A percentile compares a stretch with the other conserved stretches of the same genome.
These are phyloP conservation scores for Camptophora hylomeconis DNA, from an alignment of 2,329 filamentous ascomycete genomes.

Conservation along the genomic window DNA sequence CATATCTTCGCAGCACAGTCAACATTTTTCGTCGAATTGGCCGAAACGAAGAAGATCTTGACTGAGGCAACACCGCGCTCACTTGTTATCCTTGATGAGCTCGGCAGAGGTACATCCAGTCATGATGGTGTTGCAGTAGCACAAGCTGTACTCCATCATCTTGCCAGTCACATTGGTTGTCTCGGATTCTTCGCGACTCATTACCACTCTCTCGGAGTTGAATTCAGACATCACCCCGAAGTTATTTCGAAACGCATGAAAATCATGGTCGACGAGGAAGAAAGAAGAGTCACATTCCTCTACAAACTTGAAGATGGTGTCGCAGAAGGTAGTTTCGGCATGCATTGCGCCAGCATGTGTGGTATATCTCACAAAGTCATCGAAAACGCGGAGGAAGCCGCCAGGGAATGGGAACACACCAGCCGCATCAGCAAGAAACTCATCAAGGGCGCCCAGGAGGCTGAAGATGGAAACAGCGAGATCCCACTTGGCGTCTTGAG, in stretches of 20 bases:
- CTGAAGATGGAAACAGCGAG: conserved; percentile 40
- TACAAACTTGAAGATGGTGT: conserved; percentile 91
- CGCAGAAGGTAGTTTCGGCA: conserved; percentile 92
- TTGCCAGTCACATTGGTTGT: conserved; percentile 84
- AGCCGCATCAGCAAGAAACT: conserved; percentile 78
- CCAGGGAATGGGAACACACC: conserved; percentile 89
- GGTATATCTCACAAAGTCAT: conserved; percentile 77
- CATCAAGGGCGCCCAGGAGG: conserved; percentile 41
- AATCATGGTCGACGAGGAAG: conserved; percentile 77
- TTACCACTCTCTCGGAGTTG: conserved; percentile 84
- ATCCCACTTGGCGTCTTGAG: conserved; percentile 15
- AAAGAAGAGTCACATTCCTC: conserved; percentile 83
- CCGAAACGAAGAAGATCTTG: conserved; percentile 96
- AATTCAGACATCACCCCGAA: conserved; percentile 83
- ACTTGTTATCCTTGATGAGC: conserved; percentile 90
- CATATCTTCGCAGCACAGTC: conserved; percentile 97
- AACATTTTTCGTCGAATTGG: conserved; percentile 95
- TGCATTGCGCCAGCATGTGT: conserved; percentile 98
- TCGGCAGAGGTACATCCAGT: conserved; percentile 85
- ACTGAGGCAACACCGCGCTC: conserved; percentile 87
- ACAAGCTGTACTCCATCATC: conserved; percentile 91
- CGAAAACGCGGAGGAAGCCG: conserved; percentile 74
- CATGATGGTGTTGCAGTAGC: conserved; percentile 96
- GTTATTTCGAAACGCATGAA: conserved; percentile 80
- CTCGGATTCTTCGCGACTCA: conserved; percentile 96